Conservation (phyloP, 345 rosid genomes). For the Clarkia xantiana region DNA sequence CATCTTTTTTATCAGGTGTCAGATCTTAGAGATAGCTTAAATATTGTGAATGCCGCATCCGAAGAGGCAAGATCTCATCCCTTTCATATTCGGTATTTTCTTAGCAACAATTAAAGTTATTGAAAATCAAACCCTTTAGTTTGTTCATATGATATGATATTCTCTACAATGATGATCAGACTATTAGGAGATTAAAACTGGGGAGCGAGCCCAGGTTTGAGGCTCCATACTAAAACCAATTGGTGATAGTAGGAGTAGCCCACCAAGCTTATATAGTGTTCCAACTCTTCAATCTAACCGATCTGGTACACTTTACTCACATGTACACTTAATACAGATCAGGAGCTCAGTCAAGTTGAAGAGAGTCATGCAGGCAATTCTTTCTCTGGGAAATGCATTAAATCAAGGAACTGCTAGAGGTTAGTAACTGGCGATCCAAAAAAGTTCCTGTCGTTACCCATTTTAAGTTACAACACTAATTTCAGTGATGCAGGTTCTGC, state of each 20-base stretch:
- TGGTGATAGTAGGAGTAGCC: no score
- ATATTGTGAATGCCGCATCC: slow-evolving; percentile 58
- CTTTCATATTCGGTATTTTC: neutral
- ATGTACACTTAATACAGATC: no score
- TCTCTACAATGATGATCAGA: slow-evolving; percentile 12
- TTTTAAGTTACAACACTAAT: neutral
- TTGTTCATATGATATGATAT: no score
- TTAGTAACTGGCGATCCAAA: slow-evolving; percentile 10
- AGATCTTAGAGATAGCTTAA: slow-evolving; percentile 60
- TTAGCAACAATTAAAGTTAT: neutral
- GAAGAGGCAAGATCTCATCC: slow-evolving; percentile 46
- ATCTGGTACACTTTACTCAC: no score
- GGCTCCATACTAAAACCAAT: no score
- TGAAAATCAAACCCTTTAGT: neutral
- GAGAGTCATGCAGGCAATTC: slow-evolving; percentile 92
- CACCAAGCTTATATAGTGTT: no score
- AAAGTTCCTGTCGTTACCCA: no score
- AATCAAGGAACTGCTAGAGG: slow-evolving; percentile 98
- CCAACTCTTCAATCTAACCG: no score
- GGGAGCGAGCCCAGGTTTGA: no score
- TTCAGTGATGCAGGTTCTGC: slow-evolving; percentile 50
- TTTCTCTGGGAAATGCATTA: slow-evolving; percentile 84
- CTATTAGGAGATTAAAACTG: no score
- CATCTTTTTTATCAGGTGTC: slow-evolving; percentile 34
- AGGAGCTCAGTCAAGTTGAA: slow-evolving; percentile 55